Evolutionary conservation across 352 stramenopile species (phyloP).

Genomic region (Phytophthora ohioensis): DNA sequence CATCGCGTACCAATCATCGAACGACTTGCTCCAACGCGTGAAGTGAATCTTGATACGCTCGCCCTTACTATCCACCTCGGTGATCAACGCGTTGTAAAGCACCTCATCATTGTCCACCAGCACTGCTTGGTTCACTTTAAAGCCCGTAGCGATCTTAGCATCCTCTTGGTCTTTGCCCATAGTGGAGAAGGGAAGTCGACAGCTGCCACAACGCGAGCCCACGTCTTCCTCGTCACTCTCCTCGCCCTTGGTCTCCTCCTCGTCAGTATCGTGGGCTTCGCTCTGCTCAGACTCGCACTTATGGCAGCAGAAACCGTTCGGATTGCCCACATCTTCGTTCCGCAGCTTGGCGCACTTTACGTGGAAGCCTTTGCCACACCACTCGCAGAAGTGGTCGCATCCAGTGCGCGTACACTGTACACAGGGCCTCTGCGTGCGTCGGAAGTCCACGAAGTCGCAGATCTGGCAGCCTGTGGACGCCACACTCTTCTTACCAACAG

Average conservation of each 20-base stretch:
- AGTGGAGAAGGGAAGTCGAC: constrained; percentile 61
- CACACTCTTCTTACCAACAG: constrained; percentile 56
- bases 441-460: constrained; percentile 82
- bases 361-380: constrained; percentile 86
- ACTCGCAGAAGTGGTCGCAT: constrained; percentile 88
- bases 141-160: constrained; percentile 36
- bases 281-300: constrained; percentile 77
- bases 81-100: constrained; percentile 89
- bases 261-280: constrained; percentile 60
- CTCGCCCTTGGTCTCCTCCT: constrained; percentile 50
- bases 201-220: constrained; percentile 74
- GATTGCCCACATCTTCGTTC: constrained; percentile 60
- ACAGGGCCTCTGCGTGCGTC: constrained; percentile 73
- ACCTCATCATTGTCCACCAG: constrained; percentile 89
- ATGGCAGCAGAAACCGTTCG: constrained; percentile 77
- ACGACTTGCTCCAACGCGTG: constrained; percentile 87
- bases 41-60: constrained; percentile 92
- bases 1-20: constrained; percentile 91
- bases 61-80: constrained; percentile 71
- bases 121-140: constrained; percentile 87
- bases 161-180: constrained; percentile 41
- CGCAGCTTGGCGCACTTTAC: constrained; percentile 64
- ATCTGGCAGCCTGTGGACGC: constrained; percentile 74
- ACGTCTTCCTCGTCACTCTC: constrained; percentile 56
- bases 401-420: constrained; percentile 63